These are phyloP conservation scores for Oemleria cerasiformis DNA, from an alignment of 306 rosid species.

Conservation along the genomic window DNA sequence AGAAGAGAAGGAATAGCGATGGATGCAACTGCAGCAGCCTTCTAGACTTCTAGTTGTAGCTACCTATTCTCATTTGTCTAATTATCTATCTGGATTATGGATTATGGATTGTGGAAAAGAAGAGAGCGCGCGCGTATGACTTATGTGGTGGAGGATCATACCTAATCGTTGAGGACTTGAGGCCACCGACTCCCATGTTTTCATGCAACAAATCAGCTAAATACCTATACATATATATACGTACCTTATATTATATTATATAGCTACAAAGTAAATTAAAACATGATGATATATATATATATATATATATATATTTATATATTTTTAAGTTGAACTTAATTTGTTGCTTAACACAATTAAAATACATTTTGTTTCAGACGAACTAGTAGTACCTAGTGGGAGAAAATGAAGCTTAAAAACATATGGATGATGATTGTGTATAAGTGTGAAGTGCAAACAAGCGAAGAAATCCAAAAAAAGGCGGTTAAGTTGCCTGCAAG, in stretches of 20 bases:
- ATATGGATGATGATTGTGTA: not conserved
- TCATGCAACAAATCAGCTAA: conserved; percentile 4
- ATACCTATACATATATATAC: not conserved
- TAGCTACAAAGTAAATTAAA: too few relatives aligned
- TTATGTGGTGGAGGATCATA: not conserved
- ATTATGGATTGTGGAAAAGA: not conserved
- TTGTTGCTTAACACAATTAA: too few relatives aligned
- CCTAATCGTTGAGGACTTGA: not conserved
- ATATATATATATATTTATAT: too few relatives aligned
- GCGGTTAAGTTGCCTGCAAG: conserved; percentile 5
- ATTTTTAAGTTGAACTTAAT: too few relatives aligned
- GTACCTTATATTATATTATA: too few relatives aligned
- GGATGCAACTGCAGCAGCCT: too few relatives aligned
- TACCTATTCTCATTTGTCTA: not conserved
- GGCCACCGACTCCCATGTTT: not conserved
- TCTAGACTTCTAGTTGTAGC: not conserved
- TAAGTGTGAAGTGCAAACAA: not conserved
- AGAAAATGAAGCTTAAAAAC: too few relatives aligned
- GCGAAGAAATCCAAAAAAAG: not conserved
- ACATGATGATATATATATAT: too few relatives aligned
- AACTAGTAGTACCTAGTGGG: too few relatives aligned
- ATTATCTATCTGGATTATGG: too few relatives aligned
- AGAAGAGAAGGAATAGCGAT: too few relatives aligned
- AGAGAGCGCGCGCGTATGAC: not conserved
- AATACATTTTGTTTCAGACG: too few relatives aligned